These are phyloP conservation scores for Cytospora chrysosperma DNA, from an alignment of 2,329 filamentous ascomycete species.

Conservation along the genomic window DNA sequence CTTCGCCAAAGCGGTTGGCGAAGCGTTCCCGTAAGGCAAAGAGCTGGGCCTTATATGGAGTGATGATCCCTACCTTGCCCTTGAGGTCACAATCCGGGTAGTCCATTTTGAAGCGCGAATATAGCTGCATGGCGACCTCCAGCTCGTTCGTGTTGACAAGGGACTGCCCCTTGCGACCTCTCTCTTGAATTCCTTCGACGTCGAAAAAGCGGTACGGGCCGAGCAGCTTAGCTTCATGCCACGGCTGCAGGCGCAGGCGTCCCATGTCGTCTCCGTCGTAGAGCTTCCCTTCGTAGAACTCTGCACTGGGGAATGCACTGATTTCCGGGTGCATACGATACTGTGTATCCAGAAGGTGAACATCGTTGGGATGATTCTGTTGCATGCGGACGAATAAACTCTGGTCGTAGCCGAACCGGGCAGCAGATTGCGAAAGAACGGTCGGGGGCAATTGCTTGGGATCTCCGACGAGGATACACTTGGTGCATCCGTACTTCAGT, in stretches of 20 bases:
- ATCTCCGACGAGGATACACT: conserved; percentile 96
- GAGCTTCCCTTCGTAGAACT: conserved; percentile 89
- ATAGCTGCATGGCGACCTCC: conserved; percentile 81
- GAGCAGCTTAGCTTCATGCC: conserved; percentile 80
- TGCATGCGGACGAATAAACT: conserved; percentile 99
- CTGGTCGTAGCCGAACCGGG: conserved; percentile 92
- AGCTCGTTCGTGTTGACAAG: conserved; percentile 87
- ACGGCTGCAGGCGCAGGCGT: conserved; percentile 70
- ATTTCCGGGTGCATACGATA: conserved; percentile 99
- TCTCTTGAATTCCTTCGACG: conserved; percentile 82
- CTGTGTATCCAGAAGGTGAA: conserved; percentile 94
- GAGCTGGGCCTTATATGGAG: conserved; percentile 94
- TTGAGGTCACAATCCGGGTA: conserved; percentile 67
- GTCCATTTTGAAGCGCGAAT: conserved; percentile 74
- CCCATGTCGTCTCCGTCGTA: conserved; percentile 85
- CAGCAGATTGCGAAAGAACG: conserved; percentile 89
- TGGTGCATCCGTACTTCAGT: conserved; percentile 93
- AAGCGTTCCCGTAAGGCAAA: conserved; percentile 77
- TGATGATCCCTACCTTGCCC: conserved; percentile 93
- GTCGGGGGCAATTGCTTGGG: conserved; percentile 96
- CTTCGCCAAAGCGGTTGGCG: conserved; percentile 66
- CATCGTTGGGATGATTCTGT: conserved; percentile 79
- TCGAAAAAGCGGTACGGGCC: conserved; percentile 97
- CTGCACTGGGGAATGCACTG: conserved; percentile 81
- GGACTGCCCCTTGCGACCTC: conserved; percentile 80